Conservation (phyloP, 2,329 filamentous ascomycete genomes). For the Aspergillus puulaauensis region DNA sequence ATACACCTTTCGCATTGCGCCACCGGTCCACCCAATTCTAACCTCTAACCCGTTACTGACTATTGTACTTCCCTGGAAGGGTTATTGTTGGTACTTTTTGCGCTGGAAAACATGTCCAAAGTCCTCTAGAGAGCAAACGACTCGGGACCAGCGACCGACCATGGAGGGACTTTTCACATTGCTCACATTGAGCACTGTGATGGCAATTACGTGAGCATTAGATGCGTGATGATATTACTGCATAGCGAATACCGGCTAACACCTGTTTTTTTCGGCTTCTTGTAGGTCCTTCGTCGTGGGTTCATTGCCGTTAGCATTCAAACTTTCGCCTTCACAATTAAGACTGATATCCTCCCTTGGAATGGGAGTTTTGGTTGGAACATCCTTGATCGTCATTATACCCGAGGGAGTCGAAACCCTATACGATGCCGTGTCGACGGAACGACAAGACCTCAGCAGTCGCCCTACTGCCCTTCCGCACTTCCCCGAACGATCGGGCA, state of each 20-base stretch:
- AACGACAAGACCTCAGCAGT: constrained; percentile 32
- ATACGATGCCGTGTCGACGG: constrained; percentile 55
- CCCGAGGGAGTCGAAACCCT: constrained; percentile 93
- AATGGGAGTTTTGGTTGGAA: constrained; percentile 90
- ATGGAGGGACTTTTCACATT: constrained; percentile 66
- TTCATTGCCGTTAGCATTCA: constrained; percentile 84
- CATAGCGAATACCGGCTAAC: constrained; percentile 12
- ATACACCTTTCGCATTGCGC: background rate
- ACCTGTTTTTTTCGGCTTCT: constrained; percentile 2
- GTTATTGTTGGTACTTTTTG: constrained; percentile 1
- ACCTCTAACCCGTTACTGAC: background rate
- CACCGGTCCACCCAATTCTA: background rate
- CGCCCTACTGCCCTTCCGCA: constrained; percentile 26
- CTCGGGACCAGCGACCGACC: constrained; percentile 37
- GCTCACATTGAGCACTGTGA: constrained; percentile 64
- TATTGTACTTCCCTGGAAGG: background rate
- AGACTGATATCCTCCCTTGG: constrained; percentile 89
- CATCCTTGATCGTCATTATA: constrained; percentile 94
- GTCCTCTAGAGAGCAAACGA: constrained; percentile 26
- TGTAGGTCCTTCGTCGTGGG: constrained; percentile 88
- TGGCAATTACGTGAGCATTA: constrained; percentile 61
- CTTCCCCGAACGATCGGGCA: constrained; percentile 27
- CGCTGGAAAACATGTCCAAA: constrained; percentile 28
- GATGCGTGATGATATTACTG: background rate
- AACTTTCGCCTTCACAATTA: constrained; percentile 80